These are phyloP conservation scores for Amniculicola lignicola DNA, from an alignment of 495 filamentous ascomycete genomes.

Conservation along the genomic window DNA sequence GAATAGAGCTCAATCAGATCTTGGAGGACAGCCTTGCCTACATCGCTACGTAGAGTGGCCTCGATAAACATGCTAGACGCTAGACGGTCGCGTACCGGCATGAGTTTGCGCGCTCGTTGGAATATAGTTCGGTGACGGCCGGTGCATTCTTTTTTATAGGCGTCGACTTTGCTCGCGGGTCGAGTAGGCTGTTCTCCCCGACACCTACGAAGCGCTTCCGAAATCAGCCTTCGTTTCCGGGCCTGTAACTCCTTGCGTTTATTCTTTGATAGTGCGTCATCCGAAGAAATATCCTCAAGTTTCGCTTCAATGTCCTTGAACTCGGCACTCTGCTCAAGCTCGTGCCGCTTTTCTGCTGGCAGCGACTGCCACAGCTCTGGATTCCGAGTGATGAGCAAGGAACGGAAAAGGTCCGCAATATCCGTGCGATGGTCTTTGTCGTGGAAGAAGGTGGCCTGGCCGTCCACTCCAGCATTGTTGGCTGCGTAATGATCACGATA, in stretches of 20 bases:
- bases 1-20: constrained; percentile 19
- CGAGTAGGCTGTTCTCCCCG: no score
- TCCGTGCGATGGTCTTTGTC: constrained; percentile 26
- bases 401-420: constrained; percentile 29
- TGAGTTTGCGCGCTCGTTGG: constrained; percentile 20
- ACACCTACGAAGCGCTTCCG: constrained; percentile 25
- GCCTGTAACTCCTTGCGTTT: no score
- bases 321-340: no score
- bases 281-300: constrained; percentile 25
- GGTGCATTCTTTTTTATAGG: constrained; percentile 24
- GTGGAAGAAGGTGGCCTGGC: no score
- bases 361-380: constrained; percentile 34
- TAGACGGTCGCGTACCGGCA: constrained; percentile 28
- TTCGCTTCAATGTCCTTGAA: constrained; percentile 30
- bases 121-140: constrained; percentile 24
- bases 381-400: constrained; percentile 29
- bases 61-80: constrained; percentile 31
- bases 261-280: constrained; percentile 20
- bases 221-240: constrained; percentile 32
- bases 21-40: no score
- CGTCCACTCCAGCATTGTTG: constrained; percentile 30
- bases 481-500: constrained; percentile 29
- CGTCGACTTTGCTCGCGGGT: constrained; percentile 11
- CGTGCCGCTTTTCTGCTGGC: constrained; percentile 29
- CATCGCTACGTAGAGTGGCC: constrained; percentile 17